A percentile compares a stretch with the other conserved stretches of the same genome.
Evolutionary conservation across 306 rosid genomes (phyloP).

Genomic region (Acmispon strigosus): DNA sequence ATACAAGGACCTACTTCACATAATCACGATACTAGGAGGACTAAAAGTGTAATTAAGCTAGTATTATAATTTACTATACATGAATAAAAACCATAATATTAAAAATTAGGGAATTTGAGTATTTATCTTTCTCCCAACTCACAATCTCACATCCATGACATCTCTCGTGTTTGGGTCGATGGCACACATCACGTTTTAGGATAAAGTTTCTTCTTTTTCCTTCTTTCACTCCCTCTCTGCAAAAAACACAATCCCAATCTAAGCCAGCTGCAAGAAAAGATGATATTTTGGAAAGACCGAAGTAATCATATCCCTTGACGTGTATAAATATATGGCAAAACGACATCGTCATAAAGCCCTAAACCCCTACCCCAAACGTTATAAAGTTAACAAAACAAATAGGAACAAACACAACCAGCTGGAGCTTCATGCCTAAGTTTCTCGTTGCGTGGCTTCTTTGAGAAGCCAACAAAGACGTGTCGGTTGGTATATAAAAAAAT

Average conservation of each 20-base stretch:
- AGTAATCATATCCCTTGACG: background rate
- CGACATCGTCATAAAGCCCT: slow-evolving; percentile 18
- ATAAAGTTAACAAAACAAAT: slow-evolving; percentile 10
- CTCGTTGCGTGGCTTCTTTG: slow-evolving; percentile 48
- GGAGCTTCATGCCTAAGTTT: slow-evolving; percentile 48
- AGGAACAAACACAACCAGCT: background rate
- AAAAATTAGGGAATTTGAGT: too few relatives aligned
- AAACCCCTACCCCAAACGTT: slow-evolving; percentile 29
- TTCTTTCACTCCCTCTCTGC: slow-evolving; percentile 9
- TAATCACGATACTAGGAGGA: too few relatives aligned
- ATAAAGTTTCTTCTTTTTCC: slow-evolving; percentile 6
- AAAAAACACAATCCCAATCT: slow-evolving; percentile 5
- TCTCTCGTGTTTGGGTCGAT: background rate
- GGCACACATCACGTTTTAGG: slow-evolving; percentile 14
- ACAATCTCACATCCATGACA: background rate
- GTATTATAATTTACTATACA: too few relatives aligned
- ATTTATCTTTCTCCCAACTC: too few relatives aligned
- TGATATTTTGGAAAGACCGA: background rate
- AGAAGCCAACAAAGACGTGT: slow-evolving; percentile 43
- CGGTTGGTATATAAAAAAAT: slow-evolving; percentile 23
- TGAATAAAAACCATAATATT: too few relatives aligned
- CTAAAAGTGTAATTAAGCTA: too few relatives aligned
- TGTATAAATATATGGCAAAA: background rate
- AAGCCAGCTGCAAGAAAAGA: background rate
- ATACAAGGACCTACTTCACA: too few relatives aligned